phyloP scores from a whole-genome alignment of 2,329 filamentous ascomycete species.

The Aspergillus sojae region DNA sequence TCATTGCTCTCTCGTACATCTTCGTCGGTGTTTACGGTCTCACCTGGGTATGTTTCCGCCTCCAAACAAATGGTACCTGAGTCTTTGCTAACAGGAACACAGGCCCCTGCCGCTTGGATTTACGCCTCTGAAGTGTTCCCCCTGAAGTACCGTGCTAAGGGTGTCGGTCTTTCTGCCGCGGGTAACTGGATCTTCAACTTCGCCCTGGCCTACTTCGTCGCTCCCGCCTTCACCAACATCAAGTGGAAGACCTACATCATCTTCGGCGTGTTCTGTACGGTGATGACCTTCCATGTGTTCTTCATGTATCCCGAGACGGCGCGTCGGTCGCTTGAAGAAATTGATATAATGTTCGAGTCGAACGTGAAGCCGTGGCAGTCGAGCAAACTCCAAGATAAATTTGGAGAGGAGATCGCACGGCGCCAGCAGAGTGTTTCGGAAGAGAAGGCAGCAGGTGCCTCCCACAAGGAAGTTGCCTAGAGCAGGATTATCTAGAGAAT shows the following conservation, averaged over 20 bases:
- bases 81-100: neutral
- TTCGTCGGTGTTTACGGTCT: slow-evolving; percentile 40
- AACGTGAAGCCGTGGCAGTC: slow-evolving; percentile 37
- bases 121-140: slow-evolving; percentile 68
- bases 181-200: slow-evolving; percentile 68
- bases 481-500: neutral
- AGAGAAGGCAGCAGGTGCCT: slow-evolving; percentile 14
- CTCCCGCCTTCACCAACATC: slow-evolving; percentile 61
- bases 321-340: slow-evolving; percentile 73
- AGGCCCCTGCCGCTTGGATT: slow-evolving; percentile 60
- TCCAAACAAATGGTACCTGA: too few species aligned
- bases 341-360: slow-evolving; percentile 67
- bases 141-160: slow-evolving; percentile 66
- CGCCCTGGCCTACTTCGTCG: slow-evolving; percentile 57
- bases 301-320: slow-evolving; percentile 70
- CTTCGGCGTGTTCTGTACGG: slow-evolving; percentile 72
- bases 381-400: slow-evolving; percentile 24
- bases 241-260: slow-evolving; percentile 70
- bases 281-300: slow-evolving; percentile 69
- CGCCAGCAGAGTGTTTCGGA: slow-evolving; percentile 18
- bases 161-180: slow-evolving; percentile 62
- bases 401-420: slow-evolving; percentile 29
- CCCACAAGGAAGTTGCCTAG: slow-evolving; percentile 20
- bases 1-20: slow-evolving; percentile 67
- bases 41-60: slow-evolving; percentile 44